A percentile compares a stretch with the other conserved stretches of the same genome.
Evolutionary conservation across 805 yeast genomes (phyloP).

Genomic region (Kurtzmaniella fragi): DNA sequence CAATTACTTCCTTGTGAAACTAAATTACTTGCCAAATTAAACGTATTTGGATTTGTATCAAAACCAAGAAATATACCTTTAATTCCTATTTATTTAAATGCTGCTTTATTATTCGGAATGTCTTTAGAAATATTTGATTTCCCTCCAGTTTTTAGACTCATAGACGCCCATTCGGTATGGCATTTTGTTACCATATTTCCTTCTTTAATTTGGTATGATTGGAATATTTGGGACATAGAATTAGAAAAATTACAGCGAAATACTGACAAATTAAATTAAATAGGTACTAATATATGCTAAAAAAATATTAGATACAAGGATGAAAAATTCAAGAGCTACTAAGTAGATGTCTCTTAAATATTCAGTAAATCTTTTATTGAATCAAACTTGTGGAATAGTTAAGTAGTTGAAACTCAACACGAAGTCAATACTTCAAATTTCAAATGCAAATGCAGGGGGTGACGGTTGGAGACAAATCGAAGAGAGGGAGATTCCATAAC

Average conservation of each 20-base stretch:
- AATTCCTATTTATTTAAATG: conserved; percentile 29
- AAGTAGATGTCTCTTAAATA: no score
- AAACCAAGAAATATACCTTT: conserved; percentile 26
- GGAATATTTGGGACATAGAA: conserved; percentile 44
- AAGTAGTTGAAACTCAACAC: no score
- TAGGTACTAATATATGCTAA: neutral
- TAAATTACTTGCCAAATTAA: conserved; percentile 26
- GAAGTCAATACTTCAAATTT: no score
- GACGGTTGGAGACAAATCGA: no score
- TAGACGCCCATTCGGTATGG: conserved; percentile 93
- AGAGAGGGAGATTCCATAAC: no score
- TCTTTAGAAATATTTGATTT: conserved; percentile 33
- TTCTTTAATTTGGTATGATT: conserved; percentile 66
- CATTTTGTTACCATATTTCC: conserved; percentile 86
- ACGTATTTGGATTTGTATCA: conserved; percentile 18
- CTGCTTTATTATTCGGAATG: conserved; percentile 27
- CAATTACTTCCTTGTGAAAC: conserved; percentile 36
- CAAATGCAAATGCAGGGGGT: no score
- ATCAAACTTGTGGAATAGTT: no score
- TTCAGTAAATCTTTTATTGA: no score
- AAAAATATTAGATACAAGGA: neutral
- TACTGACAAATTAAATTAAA: conserved; percentile 3
- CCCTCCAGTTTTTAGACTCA: conserved; percentile 21
- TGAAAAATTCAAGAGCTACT: neutral
- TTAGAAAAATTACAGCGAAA: conserved; percentile 15